These are phyloP conservation scores for Candida caryicola DNA, from an alignment of 805 yeast species.

Conservation along the genomic window DNA sequence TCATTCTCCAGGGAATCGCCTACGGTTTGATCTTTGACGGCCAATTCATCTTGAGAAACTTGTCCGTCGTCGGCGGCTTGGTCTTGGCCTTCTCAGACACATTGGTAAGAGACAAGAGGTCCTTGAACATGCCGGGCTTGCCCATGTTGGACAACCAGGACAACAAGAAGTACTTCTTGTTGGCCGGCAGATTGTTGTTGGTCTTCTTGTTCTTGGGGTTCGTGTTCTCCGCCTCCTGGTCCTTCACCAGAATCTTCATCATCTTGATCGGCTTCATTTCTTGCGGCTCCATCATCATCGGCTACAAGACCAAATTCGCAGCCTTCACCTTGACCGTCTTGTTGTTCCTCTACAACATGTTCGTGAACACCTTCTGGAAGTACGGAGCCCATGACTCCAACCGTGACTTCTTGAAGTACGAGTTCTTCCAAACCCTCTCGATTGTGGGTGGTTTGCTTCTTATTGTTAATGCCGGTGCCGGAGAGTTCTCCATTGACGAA, in stretches of 20 bases:
- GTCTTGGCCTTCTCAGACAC: conserved; percentile 84
- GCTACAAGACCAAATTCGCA: conserved; percentile 88
- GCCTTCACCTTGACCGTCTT: conserved; percentile 70
- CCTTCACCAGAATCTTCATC: conserved; percentile 58
- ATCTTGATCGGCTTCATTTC: conserved; percentile 67
- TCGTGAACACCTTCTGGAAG: conserved; percentile 87
- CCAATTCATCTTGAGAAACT: conserved; percentile 78
- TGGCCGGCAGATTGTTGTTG: conserved; percentile 85
- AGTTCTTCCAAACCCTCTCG: conserved; percentile 89
- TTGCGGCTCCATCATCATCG: conserved; percentile 79
- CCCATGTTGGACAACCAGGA: conserved; percentile 66
- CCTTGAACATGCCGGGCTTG: conserved; percentile 67
- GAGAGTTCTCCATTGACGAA: conserved; percentile 88
- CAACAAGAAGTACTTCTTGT: conserved; percentile 72
- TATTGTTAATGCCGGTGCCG: conserved; percentile 95
- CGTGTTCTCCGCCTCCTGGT: conserved; percentile 73
- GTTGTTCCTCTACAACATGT: conserved; percentile 70
- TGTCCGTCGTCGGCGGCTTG: conserved; percentile 90
- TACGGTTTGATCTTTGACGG: conserved; percentile 85
- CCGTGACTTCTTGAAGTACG: conserved; percentile 88
- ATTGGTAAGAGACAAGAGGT: conserved; percentile 70
- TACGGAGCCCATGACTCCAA: conserved; percentile 65
- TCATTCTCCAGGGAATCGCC: conserved; percentile 77
- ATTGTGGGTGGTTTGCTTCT: conserved; percentile 91
- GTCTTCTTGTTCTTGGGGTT: conserved; percentile 84